These are phyloP conservation scores for Curvularia sp. DNA, from an alignment of 2,329 filamentous ascomycete species.

Conservation along the genomic window DNA sequence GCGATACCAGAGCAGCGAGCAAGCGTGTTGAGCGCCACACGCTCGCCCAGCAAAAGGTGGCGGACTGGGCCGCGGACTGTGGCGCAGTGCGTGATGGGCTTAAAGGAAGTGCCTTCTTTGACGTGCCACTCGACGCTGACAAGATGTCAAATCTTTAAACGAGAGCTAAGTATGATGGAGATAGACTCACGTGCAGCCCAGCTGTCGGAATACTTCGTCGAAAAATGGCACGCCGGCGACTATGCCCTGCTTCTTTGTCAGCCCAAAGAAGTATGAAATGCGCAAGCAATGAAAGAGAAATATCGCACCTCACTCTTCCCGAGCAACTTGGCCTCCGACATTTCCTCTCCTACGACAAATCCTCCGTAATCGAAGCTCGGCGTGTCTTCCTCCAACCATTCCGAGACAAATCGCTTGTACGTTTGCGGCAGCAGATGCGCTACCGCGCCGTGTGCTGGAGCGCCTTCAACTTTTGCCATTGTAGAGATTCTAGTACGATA, in stretches of 20 bases:
- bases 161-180: neutral
- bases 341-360: conserved; percentile 83
- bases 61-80: conserved; percentile 86
- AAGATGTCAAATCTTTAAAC: no score
- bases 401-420: conserved; percentile 79
- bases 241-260: conserved; percentile 63
- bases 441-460: conserved; percentile 64
- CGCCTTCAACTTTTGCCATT: conserved; percentile 55
- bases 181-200: conserved; percentile 73
- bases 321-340: conserved; percentile 59
- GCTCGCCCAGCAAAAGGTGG: conserved; percentile 85
- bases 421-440: conserved; percentile 81
- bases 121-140: conserved; percentile 82
- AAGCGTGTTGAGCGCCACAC: conserved; percentile 89
- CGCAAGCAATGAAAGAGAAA: no score
- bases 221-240: conserved; percentile 95
- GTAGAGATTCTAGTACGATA: neutral
- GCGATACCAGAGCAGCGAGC: conserved; percentile 92
- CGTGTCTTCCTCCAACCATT: conserved; percentile 95
- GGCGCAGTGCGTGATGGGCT: conserved; percentile 68
- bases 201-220: conserved; percentile 87
- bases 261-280: neutral
- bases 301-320: conserved; percentile 62
- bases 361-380: conserved; percentile 97
- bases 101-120: conserved; percentile 74